Evolutionary conservation across 148 eudicot genomes (phyloP), one percentile per base, ranked within the genome.

Genomic region (Heliamphora exappendiculata): DNA sequence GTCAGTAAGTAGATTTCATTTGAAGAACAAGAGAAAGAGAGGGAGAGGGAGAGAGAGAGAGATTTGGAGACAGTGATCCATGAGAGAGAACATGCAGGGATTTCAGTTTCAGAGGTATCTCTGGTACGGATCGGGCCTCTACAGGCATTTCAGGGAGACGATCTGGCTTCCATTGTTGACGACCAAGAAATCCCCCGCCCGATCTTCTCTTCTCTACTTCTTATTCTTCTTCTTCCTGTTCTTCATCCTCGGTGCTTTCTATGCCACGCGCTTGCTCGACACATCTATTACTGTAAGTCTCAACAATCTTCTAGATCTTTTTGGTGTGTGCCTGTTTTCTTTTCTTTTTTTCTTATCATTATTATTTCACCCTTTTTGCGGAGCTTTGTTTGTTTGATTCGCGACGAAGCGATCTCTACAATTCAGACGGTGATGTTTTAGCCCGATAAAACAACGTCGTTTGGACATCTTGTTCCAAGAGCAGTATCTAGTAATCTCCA

Each of bases 211-310:
- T 13, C 24, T 82, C 29, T 5, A 84, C 39, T 83, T 84, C 83
- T 77, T 81, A 42, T 37, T 81, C 70, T 60, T 88, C 45, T 78
- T 90, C 69, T 34, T n/a, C n/a, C n/a, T n/a, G n/a, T n/a, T n/a
- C n/a, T n/a, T n/a, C n/a, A n/a, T 87, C 55, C 70, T 80, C 70
- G 88, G 85, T 70, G 89, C 86, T 58, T 82, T 88, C 28, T 42
- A 87, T 39, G 84, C 87, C 84, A 81, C 90, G 66, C 87, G 88
- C 84, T 84, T 81, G 75, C 87, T 88, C 29, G 73, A 76, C 72
- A 76, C 87, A 31, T 75, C 85, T 42, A 50, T 66, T 39, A 33
- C 85, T 39, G n/a, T n/a, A n/a, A n/a, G n/a, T n/a, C n/a, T n/a
- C n/a, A n/a, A n/a, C n/a, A n/a, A n/a, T n/a, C n/a, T n/a, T 88